Conservation (phyloP, 2,329 filamentous ascomycete genomes). For the Nemania sp. region DNA sequence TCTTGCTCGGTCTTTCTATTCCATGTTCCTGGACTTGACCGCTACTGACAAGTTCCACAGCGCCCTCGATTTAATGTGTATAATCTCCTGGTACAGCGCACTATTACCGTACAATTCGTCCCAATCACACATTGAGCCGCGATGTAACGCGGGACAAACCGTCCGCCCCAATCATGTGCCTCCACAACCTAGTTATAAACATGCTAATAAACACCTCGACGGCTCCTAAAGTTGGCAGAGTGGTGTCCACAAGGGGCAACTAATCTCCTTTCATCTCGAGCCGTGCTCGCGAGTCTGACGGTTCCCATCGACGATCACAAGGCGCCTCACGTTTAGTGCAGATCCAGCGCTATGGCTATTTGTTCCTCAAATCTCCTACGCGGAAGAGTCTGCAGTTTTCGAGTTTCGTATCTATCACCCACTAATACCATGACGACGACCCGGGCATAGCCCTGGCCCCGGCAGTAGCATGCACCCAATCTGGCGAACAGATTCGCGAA, state of each 20-base stretch:
- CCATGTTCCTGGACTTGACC: neutral
- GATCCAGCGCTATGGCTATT: conserved; percentile 8
- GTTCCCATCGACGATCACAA: conserved; percentile 16
- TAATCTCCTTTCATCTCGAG: conserved; percentile 12
- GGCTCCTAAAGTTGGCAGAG: conserved; percentile 2
- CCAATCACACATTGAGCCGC: neutral
- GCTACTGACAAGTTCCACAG: neutral
- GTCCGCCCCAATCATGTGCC: conserved; percentile 18
- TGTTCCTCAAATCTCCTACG: conserved; percentile 12
- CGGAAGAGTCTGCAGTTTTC: conserved; percentile 7
- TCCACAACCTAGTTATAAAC: conserved; percentile 10
- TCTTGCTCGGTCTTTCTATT: neutral
- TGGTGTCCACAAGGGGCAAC: conserved; percentile 18
- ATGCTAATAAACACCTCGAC: conserved; percentile 11
- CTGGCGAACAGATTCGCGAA: neutral
- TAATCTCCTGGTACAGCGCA: neutral
- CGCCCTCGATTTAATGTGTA: neutral
- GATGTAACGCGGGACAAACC: conserved; percentile 17
- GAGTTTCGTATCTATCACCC: no score
- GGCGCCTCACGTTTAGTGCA: conserved; percentile 7
- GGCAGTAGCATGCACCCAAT: neutral
- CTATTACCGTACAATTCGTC: neutral
- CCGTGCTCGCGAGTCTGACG: neutral
- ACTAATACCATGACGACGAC: neutral
- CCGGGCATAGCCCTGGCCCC: neutral